Conservation (phyloP, 345 rosid species). For the Linum trigynum region DNA sequence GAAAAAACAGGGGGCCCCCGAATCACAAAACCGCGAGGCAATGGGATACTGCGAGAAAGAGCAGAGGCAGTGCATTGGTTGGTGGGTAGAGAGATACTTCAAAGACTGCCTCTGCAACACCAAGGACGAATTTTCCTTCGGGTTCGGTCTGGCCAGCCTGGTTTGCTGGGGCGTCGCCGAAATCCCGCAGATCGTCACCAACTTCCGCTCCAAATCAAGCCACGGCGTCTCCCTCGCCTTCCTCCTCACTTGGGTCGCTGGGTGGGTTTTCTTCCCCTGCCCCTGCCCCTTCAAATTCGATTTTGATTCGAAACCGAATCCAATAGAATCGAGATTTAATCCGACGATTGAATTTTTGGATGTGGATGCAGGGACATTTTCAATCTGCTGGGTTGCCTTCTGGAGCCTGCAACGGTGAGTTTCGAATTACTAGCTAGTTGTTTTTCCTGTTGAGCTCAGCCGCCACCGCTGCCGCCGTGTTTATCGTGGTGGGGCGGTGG, state of each 20-base stretch:
- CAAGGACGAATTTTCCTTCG: slow-evolving; percentile 64
- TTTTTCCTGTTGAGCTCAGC: no score
- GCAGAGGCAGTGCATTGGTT: slow-evolving; percentile 44
- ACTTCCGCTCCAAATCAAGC: slow-evolving; percentile 81
- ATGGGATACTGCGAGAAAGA: slow-evolving; percentile 46
- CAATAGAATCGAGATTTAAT: neutral
- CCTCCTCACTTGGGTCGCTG: slow-evolving; percentile 94
- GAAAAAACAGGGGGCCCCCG: slow-evolving; percentile 25
- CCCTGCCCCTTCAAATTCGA: neutral
- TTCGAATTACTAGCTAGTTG: neutral
- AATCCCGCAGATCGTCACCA: slow-evolving; percentile 88
- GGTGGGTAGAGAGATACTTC: slow-evolving; percentile 68
- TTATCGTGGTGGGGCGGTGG: no score
- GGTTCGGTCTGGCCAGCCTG: slow-evolving; percentile 54
- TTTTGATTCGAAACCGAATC: no score
- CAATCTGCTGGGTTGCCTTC: slow-evolving; percentile 80
- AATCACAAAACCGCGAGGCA: slow-evolving; percentile 3
- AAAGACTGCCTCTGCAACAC: slow-evolving; percentile 75
- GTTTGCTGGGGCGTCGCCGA: slow-evolving; percentile 90
- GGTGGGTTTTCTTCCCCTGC: slow-evolving; percentile 32
- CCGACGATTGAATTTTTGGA: no score
- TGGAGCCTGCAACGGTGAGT: slow-evolving; percentile 96
- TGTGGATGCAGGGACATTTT: slow-evolving; percentile 69
- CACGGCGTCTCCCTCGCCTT: slow-evolving; percentile 87
- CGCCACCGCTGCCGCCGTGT: no score